These are phyloP conservation scores for Pseudoturritis turrita DNA, from an alignment of 345 rosid genomes.

Conservation along the genomic window DNA sequence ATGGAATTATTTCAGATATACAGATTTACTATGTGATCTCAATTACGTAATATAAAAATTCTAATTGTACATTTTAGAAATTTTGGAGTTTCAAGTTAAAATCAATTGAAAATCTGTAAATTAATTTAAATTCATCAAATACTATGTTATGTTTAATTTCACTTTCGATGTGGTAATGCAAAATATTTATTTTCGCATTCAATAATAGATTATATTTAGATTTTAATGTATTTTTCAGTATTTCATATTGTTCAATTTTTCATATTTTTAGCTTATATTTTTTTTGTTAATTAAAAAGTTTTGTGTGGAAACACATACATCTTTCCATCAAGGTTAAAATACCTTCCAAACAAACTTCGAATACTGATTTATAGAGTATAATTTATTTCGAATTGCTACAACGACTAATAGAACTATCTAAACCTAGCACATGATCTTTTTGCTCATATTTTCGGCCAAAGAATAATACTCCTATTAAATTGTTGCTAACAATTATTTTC, in stretches of 20 bases:
- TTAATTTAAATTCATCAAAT: too few species aligned
- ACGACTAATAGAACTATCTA: too few species aligned
- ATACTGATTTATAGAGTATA: too few species aligned
- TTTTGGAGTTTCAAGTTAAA: too few species aligned
- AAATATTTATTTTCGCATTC: not conserved
- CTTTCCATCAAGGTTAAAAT: too few species aligned
- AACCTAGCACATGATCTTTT: not conserved
- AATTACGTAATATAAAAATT: not conserved
- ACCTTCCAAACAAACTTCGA: too few species aligned
- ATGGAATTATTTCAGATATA: not conserved
- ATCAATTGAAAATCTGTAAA: too few species aligned
- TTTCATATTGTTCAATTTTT: not conserved
- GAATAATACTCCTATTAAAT: not conserved
- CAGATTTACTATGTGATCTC: not conserved
- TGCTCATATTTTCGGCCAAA: not conserved
- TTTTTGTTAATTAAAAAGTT: too few species aligned
- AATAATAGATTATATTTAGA: not conserved
- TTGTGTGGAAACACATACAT: too few species aligned
- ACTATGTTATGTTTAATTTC: too few species aligned
- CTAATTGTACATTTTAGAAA: not conserved
- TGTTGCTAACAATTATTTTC: not conserved
- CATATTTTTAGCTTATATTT: not conserved
- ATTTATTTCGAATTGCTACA: too few species aligned
- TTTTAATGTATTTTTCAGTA: not conserved
- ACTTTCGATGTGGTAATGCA: not conserved